A percentile compares a stretch with the other conserved stretches of the same genome.
Conservation (phyloP, 2,329 filamentous ascomycete species). For the Fusarium subglutinans region DNA sequence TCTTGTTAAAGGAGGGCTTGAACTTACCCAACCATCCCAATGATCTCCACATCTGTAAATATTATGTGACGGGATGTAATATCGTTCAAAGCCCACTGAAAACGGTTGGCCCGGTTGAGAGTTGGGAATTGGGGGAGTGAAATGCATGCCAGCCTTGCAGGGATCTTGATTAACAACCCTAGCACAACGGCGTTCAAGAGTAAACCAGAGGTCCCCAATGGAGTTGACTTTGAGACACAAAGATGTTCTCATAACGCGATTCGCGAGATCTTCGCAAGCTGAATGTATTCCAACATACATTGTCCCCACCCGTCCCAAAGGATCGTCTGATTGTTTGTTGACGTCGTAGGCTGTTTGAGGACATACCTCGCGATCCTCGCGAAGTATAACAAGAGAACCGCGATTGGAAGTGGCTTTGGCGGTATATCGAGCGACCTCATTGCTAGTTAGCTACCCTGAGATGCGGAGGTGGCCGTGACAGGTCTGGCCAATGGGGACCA, state of each 20-base stretch:
- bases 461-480: not conserved
- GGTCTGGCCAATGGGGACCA: slow-evolving; percentile 1
- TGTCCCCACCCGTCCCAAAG: not conserved
- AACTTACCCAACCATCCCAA: no score
- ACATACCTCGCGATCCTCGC: not conserved
- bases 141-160: no score
- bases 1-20: no score
- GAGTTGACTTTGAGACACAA: not conserved
- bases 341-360: not conserved
- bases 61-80: no score
- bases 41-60: no score
- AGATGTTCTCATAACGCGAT: not conserved
- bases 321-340: not conserved
- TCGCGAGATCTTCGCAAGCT: not conserved
- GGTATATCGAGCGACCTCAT: not conserved
- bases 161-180: no score
- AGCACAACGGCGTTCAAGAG: not conserved
- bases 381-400: not conserved
- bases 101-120: no score
- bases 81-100: no score
- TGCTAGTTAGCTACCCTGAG: not conserved
- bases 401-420: not conserved
- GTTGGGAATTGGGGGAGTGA: no score
- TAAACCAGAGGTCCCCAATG: not conserved
- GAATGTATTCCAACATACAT: not conserved